Conservation (phyloP, 805 yeast species). For the Ogataea ganodermae region DNA sequence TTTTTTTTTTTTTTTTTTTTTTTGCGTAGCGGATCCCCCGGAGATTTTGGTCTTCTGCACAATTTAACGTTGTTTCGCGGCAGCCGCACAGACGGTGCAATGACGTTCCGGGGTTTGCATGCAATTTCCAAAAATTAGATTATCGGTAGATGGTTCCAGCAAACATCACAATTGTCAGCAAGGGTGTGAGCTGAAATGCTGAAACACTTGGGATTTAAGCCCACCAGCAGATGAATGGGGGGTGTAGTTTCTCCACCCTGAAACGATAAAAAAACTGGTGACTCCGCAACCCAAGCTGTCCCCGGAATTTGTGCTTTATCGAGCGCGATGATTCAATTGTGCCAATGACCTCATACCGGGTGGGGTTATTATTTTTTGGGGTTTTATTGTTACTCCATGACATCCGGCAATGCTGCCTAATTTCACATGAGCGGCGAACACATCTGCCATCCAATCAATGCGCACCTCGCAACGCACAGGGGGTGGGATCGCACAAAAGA, state of each 20-base stretch:
- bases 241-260: conserved; percentile 5
- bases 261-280: neutral
- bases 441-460: neutral
- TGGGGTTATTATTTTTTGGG: neutral
- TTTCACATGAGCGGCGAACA: neutral
- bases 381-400: neutral
- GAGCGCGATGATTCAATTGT: conserved; percentile 4
- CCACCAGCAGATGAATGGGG: neutral
- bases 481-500: conserved; percentile 8
- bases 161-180: neutral
- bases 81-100: neutral
- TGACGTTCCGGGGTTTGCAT: conserved; percentile 3
- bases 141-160: neutral
- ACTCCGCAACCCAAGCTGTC: conserved; percentile 2
- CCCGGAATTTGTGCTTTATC: conserved; percentile 1
- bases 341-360: conserved; percentile 7
- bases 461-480: neutral
- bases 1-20: neutral
- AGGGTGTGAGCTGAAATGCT: too few species aligned
- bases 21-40: neutral
- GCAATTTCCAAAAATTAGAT: neutral
- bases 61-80: neutral
- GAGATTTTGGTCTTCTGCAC: conserved; percentile 4
- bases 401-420: neutral
- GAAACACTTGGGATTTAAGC: neutral